Evolutionary conservation across 2,329 filamentous ascomycete species (phyloP).

Genomic region (Xylaria sp.): DNA sequence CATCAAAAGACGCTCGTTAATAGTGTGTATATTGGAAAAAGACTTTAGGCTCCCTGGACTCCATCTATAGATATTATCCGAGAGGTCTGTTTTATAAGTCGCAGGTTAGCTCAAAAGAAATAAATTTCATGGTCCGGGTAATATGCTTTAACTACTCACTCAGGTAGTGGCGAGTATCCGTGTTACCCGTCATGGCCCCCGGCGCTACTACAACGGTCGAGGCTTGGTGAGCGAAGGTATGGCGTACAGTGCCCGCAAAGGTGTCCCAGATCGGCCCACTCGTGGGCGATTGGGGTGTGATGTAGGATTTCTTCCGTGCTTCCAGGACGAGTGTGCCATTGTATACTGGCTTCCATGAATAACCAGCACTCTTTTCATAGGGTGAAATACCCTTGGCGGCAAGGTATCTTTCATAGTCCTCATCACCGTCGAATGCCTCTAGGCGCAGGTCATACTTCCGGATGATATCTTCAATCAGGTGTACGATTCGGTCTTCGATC

Average conservation of each 20-base stretch:
- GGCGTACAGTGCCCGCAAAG: conserved; percentile 17
- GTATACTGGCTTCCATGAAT: conserved; percentile 14
- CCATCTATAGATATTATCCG: conserved; percentile 24
- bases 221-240: conserved; percentile 10
- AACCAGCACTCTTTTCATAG: neutral
- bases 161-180: conserved; percentile 23
- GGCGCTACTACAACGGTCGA: conserved; percentile 4
- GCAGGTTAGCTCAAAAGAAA: neutral
- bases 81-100: neutral
- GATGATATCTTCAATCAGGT: neutral
- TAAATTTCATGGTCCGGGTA: too few species aligned
- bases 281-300: conserved; percentile 20
- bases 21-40: conserved; percentile 21
- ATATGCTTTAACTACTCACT: conserved; percentile 1
- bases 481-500: conserved; percentile 18
- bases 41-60: conserved; percentile 11
- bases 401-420: conserved; percentile 15
- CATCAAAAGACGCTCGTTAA: conserved; percentile 20
- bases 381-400: neutral
- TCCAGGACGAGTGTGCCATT: conserved; percentile 12
- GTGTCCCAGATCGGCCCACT: conserved; percentile 13
- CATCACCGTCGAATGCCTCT: conserved; percentile 12
- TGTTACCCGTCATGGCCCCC: conserved; percentile 20
- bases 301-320: conserved; percentile 8
- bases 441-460: conserved; percentile 3